phyloP scores from a whole-genome alignment of 345 rosid genomes.

The Iberis pinnata region DNA sequence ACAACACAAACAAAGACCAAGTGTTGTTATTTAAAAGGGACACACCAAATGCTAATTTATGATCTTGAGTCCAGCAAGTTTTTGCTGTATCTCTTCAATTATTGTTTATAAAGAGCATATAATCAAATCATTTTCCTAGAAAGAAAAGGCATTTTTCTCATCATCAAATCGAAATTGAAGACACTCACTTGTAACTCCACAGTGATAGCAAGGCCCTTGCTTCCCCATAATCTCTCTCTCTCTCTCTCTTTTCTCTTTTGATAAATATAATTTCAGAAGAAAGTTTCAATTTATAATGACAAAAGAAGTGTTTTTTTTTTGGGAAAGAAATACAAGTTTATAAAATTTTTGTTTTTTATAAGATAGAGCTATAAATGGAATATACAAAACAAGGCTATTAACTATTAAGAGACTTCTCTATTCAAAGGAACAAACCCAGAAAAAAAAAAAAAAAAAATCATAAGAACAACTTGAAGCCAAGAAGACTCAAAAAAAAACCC shows the following conservation, averaged over 20 bases:
- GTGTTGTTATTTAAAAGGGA: no score
- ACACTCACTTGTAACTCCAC: conserved; percentile 99
- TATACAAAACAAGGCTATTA: conserved; percentile 23
- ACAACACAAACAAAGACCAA: no score
- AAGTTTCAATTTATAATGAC: conserved; percentile 24
- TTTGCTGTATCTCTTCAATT: conserved; percentile 21
- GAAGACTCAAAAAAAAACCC: conserved; percentile 31
- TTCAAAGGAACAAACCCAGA: conserved; percentile 22
- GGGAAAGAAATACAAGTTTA: conserved; percentile 24
- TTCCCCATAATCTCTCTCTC: conserved; percentile 59
- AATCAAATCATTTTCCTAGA: conserved; percentile 14
- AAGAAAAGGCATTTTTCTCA: not conserved
- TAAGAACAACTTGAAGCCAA: conserved; percentile 34
- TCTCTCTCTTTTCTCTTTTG: conserved; percentile 21
- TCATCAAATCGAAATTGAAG: conserved; percentile 32
- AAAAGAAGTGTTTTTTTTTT: conserved; percentile 9
- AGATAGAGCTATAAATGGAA: conserved; percentile 32
- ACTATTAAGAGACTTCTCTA: conserved; percentile 25
- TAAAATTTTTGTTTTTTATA: conserved; percentile 24
- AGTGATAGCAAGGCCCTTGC: conserved; percentile 96
- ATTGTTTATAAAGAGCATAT: not conserved
- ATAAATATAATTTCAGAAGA: conserved; percentile 12
- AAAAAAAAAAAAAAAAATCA: conserved; percentile 37
- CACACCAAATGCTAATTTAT: conserved; percentile 19
- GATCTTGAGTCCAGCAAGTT: conserved; percentile 15